Conservation (phyloP, 106 monocot species). For the Allium fistulosum region DNA sequence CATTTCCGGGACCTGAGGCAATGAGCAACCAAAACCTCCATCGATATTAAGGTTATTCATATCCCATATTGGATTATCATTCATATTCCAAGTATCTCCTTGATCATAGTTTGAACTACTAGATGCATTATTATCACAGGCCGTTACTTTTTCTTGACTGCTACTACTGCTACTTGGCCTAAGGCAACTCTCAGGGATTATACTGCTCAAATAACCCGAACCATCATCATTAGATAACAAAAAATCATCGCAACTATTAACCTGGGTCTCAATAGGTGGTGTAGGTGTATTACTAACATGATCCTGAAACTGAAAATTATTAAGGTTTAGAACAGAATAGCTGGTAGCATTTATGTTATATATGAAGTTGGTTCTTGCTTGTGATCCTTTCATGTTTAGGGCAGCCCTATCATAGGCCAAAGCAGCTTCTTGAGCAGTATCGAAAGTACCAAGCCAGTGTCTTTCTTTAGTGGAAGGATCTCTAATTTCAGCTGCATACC, state of each 20-base stretch:
- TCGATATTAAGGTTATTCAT: constrained; percentile 2
- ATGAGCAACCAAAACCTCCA: constrained; percentile 1
- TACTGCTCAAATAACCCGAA: constrained; percentile 56
- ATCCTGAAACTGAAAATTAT: neutral
- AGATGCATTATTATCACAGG: no score
- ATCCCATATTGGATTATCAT: constrained; percentile 3
- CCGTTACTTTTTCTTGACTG: no score
- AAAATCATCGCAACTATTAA: constrained; percentile 10
- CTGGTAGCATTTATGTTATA: constrained; percentile 24
- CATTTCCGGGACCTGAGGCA: constrained; percentile 17
- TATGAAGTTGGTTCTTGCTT: constrained; percentile 63
- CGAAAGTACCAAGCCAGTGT: constrained; percentile 76
- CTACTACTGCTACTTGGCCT: neutral
- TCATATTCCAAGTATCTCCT: neutral
- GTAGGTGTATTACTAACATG: neutral
- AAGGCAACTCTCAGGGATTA: constrained; percentile 46
- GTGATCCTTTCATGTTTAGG: constrained; percentile 55
- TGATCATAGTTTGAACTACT: no score
- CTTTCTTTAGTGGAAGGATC: constrained; percentile 63
- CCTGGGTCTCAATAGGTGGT: neutral
- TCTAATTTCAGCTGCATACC: constrained; percentile 72
- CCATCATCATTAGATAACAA: constrained; percentile 26
- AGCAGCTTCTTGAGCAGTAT: constrained; percentile 75
- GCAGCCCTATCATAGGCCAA: constrained; percentile 68
- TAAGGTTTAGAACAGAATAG: constrained; percentile 8